These are phyloP conservation scores for Pilatotrama ljubarskyi DNA, from an alignment of 768 basidiomycete genomes.

Conservation along the genomic window DNA sequence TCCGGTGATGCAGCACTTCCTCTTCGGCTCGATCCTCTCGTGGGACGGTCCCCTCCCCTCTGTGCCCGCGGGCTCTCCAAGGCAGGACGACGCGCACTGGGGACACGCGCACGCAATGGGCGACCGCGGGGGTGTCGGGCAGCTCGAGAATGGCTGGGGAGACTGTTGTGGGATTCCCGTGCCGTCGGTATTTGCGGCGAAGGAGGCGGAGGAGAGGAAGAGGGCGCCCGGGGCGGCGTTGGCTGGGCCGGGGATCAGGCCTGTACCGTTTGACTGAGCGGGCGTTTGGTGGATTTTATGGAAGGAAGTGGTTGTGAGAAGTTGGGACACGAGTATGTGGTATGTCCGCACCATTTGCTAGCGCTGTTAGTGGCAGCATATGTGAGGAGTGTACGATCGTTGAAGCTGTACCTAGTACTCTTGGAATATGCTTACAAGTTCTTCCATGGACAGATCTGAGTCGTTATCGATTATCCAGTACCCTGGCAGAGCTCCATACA, in stretches of 20 bases:
- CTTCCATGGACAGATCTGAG: no score
- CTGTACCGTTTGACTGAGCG: slow-evolving; percentile 75
- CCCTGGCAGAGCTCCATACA: no score
- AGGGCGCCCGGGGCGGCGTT: slow-evolving; percentile 41
- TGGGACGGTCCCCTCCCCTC: slow-evolving; percentile 63
- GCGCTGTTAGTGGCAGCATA: no score
- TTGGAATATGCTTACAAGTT: no score
- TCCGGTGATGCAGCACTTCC: slow-evolving; percentile 94
- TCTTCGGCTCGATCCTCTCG: slow-evolving; percentile 80
- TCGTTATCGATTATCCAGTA: no score
- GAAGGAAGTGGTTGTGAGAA: no score
- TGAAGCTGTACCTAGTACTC: no score
- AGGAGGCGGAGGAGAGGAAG: slow-evolving; percentile 45
- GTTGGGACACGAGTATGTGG: no score
- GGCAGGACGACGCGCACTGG: slow-evolving; percentile 41
- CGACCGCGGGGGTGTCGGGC: slow-evolving; percentile 47
- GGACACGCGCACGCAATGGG: slow-evolving; percentile 51
- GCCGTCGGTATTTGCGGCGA: slow-evolving; percentile 77
- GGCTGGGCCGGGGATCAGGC: slow-evolving; percentile 63
- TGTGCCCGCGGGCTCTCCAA: slow-evolving; percentile 25
- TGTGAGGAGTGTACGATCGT: no score
- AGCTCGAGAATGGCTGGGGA: slow-evolving; percentile 69
- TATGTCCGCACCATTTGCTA: no score
- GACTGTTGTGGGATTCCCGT: slow-evolving; percentile 92
- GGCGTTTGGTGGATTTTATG: no score